These are phyloP conservation scores for Amauroascus niger DNA, from an alignment of 2,329 filamentous ascomycete species.

Conservation along the genomic window DNA sequence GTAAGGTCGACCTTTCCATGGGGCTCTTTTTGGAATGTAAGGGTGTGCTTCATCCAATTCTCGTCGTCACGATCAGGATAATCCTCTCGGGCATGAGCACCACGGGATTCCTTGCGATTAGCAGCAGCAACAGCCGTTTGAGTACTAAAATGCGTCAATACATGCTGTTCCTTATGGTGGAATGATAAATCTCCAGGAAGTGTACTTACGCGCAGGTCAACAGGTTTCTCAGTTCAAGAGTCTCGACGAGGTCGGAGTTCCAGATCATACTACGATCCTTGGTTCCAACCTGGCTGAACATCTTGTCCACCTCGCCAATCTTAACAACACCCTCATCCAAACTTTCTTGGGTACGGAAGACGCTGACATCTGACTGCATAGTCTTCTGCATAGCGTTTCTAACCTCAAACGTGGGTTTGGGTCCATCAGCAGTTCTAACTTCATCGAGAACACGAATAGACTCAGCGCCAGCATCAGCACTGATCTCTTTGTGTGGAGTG, in stretches of 20 bases:
- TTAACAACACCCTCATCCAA: constrained; percentile 86
- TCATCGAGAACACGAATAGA: constrained; percentile 80
- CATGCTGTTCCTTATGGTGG: neutral
- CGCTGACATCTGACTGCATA: constrained; percentile 94
- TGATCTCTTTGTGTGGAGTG: constrained; percentile 64
- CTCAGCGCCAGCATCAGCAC: constrained; percentile 77
- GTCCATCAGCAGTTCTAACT: constrained; percentile 70
- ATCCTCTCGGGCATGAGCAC: constrained; percentile 94
- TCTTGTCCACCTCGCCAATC: constrained; percentile 73
- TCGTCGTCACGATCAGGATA: constrained; percentile 89
- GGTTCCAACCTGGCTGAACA: constrained; percentile 75
- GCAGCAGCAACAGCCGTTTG: constrained; percentile 88
- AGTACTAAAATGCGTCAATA: constrained; percentile 42
- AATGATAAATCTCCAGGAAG: neutral
- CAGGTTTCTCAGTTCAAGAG: constrained; percentile 87
- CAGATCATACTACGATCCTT: constrained; percentile 99
- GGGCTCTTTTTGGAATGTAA: constrained; percentile 88
- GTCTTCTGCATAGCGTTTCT: constrained; percentile 91
- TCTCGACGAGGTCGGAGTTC: constrained; percentile 96
- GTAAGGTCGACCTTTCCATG: constrained; percentile 77
- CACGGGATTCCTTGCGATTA: constrained; percentile 93
- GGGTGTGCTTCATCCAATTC: constrained; percentile 99
- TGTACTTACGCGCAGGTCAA: constrained; percentile 82
- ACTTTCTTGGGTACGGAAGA: constrained; percentile 90
- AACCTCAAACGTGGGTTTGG: constrained; percentile 81